phyloP scores from a whole-genome alignment of 202 grass and related monocot genomes.

The Carex sylvatica region DNA sequence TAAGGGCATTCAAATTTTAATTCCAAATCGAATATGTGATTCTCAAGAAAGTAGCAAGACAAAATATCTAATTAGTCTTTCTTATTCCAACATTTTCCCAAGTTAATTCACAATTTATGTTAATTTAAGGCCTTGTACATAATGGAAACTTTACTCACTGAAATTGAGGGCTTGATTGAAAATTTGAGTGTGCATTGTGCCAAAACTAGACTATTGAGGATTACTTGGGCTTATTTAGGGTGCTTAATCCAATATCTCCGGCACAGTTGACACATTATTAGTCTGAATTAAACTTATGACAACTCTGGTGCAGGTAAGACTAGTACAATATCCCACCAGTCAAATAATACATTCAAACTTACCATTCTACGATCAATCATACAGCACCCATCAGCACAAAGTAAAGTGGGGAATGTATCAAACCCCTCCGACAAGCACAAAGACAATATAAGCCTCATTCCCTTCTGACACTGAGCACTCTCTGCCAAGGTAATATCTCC shows the following conservation, averaged over 20 bases:
- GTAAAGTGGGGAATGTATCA: conserved; percentile 91
- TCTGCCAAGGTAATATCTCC: conserved; percentile 68
- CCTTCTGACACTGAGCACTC: conserved; percentile 61
- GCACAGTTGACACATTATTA: neutral
- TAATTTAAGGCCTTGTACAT: neutral
- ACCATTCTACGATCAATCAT: conserved; percentile 94
- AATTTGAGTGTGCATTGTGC: neutral
- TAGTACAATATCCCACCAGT: neutral
- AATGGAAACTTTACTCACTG: neutral
- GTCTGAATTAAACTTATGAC: neutral
- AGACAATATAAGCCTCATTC: conserved; percentile 79
- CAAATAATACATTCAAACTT: conserved; percentile 16
- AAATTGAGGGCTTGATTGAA: neutral
- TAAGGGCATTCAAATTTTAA: neutral
- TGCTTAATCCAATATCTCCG: neutral
- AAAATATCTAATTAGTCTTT: neutral
- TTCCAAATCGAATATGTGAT: neutral
- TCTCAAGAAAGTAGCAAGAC: neutral
- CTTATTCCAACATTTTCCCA: neutral
- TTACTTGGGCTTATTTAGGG: neutral
- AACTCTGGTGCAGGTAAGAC: neutral
- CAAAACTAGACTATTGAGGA: neutral
- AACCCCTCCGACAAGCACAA: conserved; percentile 88
- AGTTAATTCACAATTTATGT: neutral
- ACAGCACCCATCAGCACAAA: conserved; percentile 87